A percentile compares a stretch with the other conserved stretches of the same genome.
These are phyloP conservation scores for Xylaria sp. DNA, from an alignment of 2,329 filamentous ascomycete species.

Conservation along the genomic window DNA sequence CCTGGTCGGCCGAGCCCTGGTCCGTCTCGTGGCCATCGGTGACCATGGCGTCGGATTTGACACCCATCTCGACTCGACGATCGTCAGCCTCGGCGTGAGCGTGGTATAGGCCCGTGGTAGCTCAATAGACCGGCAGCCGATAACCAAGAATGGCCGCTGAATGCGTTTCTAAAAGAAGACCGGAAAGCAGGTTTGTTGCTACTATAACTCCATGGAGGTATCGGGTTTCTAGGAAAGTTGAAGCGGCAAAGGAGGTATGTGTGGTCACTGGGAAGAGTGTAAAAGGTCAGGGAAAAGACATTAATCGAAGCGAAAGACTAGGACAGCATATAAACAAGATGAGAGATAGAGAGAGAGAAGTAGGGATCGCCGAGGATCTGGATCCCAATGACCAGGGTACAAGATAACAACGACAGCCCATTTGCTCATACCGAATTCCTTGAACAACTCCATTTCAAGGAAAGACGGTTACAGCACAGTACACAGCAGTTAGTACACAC, in stretches of 20 bases:
- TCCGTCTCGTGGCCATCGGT: slow-evolving; percentile 46
- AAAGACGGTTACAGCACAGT: not conserved
- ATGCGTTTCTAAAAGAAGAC: not conserved
- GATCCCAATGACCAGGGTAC: slow-evolving; percentile 10
- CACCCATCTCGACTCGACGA: slow-evolving; percentile 35
- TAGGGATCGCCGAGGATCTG: slow-evolving; percentile 11
- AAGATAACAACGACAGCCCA: slow-evolving; percentile 18
- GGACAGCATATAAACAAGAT: slow-evolving; percentile 1
- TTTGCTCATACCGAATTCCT: not conserved
- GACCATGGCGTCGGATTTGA: slow-evolving; percentile 34
- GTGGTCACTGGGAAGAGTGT: not conserved
- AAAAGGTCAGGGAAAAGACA: not conserved
- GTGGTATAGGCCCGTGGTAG: not conserved
- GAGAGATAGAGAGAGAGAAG: slow-evolving; percentile 10
- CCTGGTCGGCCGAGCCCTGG: slow-evolving; percentile 65
- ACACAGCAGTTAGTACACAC: too few relatives aligned
- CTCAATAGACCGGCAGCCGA: not conserved
- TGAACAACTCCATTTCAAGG: not conserved
- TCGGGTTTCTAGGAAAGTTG: not conserved
- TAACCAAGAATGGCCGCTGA: not conserved
- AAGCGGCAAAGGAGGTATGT: not conserved
- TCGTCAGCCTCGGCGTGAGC: not conserved
- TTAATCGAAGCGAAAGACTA: not conserved
- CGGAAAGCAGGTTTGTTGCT: slow-evolving; percentile 1
- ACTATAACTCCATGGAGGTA: slow-evolving; percentile 26